phyloP scores from a whole-genome alignment of 208 protist genomes.

The Lotmaria passim region DNA sequence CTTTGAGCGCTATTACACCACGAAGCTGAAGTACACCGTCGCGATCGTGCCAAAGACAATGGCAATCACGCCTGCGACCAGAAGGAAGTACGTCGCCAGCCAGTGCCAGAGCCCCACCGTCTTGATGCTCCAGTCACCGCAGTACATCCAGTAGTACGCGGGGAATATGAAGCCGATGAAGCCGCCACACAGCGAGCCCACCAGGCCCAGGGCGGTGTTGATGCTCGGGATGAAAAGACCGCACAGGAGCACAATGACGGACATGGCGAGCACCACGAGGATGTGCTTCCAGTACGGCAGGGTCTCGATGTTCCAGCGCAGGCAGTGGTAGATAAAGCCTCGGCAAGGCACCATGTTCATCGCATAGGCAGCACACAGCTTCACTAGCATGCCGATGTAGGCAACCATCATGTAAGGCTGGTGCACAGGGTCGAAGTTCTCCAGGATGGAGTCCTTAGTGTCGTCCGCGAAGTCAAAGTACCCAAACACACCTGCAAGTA shows the following conservation, averaged over 20 bases:
- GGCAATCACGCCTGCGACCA: slow-evolving; percentile 65
- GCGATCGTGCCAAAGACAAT: slow-evolving; percentile 71
- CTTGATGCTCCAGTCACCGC: slow-evolving; percentile 58
- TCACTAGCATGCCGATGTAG: slow-evolving; percentile 75
- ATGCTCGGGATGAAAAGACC: slow-evolving; percentile 82
- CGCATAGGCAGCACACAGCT: slow-evolving; percentile 64
- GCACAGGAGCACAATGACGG: slow-evolving; percentile 38
- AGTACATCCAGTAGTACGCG: slow-evolving; percentile 74
- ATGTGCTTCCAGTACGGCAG: slow-evolving; percentile 77
- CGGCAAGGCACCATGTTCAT: slow-evolving; percentile 68
- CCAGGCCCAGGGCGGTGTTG: slow-evolving; percentile 66
- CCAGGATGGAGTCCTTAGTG: slow-evolving; percentile 49
- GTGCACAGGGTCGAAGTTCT: slow-evolving; percentile 69
- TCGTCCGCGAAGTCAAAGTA: slow-evolving; percentile 82
- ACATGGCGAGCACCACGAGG: slow-evolving; percentile 34
- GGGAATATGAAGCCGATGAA: slow-evolving; percentile 81
- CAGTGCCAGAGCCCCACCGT: slow-evolving; percentile 57
- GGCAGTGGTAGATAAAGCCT: slow-evolving; percentile 63
- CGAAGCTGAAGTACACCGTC: slow-evolving; percentile 50
- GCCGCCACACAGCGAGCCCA: slow-evolving; percentile 65
- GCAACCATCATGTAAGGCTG: slow-evolving; percentile 71
- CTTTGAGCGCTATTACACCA: too few species aligned
- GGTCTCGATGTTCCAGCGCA: slow-evolving; percentile 59
- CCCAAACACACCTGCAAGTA: slow-evolving; percentile 36
- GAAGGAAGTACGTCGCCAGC: slow-evolving; percentile 44